Conservation (phyloP, 2,329 filamentous ascomycete genomes). For the Colletotrichum eremochloae region DNA sequence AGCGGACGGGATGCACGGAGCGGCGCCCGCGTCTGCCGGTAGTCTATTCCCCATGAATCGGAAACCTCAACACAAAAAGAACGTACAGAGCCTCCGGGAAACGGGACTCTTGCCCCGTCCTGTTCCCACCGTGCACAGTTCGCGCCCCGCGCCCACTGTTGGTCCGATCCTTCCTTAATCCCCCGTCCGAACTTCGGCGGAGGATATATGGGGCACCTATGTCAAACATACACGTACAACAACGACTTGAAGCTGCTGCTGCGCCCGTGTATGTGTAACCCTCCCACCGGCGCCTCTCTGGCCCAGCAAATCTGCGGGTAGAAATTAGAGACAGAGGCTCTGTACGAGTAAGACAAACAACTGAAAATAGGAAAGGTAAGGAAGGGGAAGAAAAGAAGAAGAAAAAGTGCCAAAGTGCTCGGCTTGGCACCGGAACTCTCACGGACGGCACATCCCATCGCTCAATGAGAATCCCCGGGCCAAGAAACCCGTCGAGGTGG, state of each 20-base stretch:
- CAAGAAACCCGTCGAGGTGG: conserved; percentile 2
- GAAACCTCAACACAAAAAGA: conserved; percentile 4
- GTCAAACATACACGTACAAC: not conserved
- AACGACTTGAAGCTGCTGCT: not conserved
- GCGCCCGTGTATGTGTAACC: not conserved
- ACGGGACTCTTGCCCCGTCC: not conserved
- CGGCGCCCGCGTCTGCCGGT: not conserved
- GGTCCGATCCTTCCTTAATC: not conserved
- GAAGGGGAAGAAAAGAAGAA: not conserved
- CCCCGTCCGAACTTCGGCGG: conserved; percentile 24
- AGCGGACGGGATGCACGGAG: not conserved
- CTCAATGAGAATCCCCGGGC: conserved; percentile 1
- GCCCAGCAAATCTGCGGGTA: not conserved
- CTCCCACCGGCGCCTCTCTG: not conserved
- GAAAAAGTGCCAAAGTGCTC: not conserved
- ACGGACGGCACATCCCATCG: not conserved
- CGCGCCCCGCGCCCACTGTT: not conserved
- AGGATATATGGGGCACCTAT: not conserved
- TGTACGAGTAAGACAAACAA: not conserved
- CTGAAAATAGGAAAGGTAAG: too few relatives aligned
- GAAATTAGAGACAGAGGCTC: not conserved
- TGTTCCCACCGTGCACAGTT: conserved; percentile 2
- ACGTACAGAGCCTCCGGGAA: not conserved
- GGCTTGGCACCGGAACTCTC: not conserved
- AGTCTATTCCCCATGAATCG: not conserved